Evolutionary conservation across 2,329 filamentous ascomycete species (phyloP), one percentile per base, ranked within the genome.

Genomic region (Fusarium clavum): DNA sequence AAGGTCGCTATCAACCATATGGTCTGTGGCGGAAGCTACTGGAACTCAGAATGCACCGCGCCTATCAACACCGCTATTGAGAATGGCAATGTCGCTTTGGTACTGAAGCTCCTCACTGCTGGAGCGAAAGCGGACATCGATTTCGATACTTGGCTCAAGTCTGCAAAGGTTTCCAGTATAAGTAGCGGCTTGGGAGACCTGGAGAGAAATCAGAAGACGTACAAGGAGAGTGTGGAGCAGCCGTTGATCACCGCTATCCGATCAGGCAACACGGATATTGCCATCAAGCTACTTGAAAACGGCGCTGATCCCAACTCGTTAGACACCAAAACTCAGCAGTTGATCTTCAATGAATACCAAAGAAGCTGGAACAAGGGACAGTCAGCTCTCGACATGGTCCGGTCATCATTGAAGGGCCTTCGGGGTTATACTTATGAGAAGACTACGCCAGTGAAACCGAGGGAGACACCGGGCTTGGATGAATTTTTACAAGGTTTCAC

Each of bases 1-100:
- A 86, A 88, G 64, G 85, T 87, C 29, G 89, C 91, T 8, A 83
- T 94, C 69, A 91, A 93, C 63, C 89, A 93, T 70, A 72, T 94
- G 12, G 79, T 84, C 1, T 80, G 88, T 6, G 72, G 64, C 5
- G 78, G 79, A 1, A 61, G 60, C 6, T 73, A 61, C 12, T 85
- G 78, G 75, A 77, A 69, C 4, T 72, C 79, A 0, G 59, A 75
- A 0, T 78, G 83, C 1, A 78, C 80, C 13, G 85, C 83, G 2
- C 86, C 89, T 2, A 77, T 95, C 22, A 83, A 87, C 59, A 84
- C 82, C 8, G 91, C 92, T 1, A 84, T 93, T 46, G 75, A 81
- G 18, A 79, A 81, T 3, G 83, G 83, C 11, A 85, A 92, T 66
- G 58, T 81, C 4, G 79, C 84, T 3, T 80, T 90, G 34, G 87